Percentiles rank a stretch among this genome's conserved stretches.
Evolutionary conservation across 441 rosid genomes (phyloP).

Genomic region (Pelargonium australe): DNA sequence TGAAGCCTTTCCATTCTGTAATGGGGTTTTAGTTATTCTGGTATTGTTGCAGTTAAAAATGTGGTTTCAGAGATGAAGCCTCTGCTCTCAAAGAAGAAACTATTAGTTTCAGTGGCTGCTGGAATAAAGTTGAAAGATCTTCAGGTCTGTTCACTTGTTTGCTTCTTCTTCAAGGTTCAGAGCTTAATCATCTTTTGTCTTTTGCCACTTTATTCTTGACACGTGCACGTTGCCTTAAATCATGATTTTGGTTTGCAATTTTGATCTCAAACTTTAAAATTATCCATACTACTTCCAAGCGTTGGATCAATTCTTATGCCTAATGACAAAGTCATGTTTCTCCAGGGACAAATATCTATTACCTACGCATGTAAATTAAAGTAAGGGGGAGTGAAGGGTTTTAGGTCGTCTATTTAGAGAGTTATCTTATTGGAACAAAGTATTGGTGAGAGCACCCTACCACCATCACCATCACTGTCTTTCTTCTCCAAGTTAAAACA

Average conservation of each 20-base stretch:
- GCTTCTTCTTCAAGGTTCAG: neutral
- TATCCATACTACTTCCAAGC: neutral
- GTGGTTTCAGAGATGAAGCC: conserved; percentile 57
- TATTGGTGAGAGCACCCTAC: too few species aligned
- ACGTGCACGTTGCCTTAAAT: neutral
- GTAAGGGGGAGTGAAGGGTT: neutral
- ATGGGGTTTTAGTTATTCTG: neutral
- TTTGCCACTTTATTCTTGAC: neutral
- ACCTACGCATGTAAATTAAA: neutral
- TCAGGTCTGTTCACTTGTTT: conserved; percentile 41
- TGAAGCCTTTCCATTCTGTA: neutral
- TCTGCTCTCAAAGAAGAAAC: conserved; percentile 51
- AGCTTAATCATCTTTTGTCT: neutral
- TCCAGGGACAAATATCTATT: neutral
- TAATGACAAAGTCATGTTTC: neutral
- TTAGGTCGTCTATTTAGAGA: neutral
- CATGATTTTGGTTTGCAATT: neutral
- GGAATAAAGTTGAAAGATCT: conserved; percentile 73
- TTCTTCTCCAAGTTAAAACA: too few species aligned
- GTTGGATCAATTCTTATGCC: neutral
- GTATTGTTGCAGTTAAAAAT: conserved; percentile 51
- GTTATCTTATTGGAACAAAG: too few species aligned
- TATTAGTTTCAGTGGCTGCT: conserved; percentile 84
- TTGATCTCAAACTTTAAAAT: neutral
- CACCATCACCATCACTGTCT: too few species aligned